Conservation (phyloP, 495 filamentous ascomycete genomes). For the Aspergillus carlsbadensis region DNA sequence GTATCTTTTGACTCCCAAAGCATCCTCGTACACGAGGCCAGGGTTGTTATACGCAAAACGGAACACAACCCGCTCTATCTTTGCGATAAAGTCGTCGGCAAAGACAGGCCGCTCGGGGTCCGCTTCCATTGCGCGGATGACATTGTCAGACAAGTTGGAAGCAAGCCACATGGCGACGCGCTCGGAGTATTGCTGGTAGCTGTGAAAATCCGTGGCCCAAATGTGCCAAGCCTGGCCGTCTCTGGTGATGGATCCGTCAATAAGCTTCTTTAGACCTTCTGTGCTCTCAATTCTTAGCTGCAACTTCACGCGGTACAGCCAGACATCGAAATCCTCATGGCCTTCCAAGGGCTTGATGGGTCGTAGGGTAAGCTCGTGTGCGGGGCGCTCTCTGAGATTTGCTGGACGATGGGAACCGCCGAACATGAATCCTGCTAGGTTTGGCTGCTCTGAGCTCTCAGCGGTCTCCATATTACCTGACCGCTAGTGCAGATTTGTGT, state of each 20-base stretch:
- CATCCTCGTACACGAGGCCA: too few relatives aligned
- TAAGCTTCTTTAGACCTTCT: not conserved
- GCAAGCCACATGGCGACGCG: not conserved
- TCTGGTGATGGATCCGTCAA: not conserved
- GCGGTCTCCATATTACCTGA: too few relatives aligned
- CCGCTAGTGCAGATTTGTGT: too few relatives aligned
- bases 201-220: too few relatives aligned
- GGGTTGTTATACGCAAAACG: too few relatives aligned
- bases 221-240: too few relatives aligned
- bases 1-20: too few relatives aligned
- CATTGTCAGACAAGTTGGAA: not conserved
- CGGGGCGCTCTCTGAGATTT: too few relatives aligned
- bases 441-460: too few relatives aligned
- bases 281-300: not conserved
- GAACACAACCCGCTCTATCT: too few relatives aligned
- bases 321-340: not conserved
- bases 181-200: not conserved
- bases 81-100: not conserved
- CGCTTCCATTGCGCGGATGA: not conserved
- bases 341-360: not conserved
- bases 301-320: not conserved
- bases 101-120: not conserved
- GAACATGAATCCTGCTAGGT: too few relatives aligned
- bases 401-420: too few relatives aligned
- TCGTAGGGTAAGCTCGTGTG: not conserved